Evolutionary conservation across 2,329 filamentous ascomycete genomes (phyloP), one percentile per base, ranked within the genome.

Genomic region (Aspergillus pseudoglaucus): DNA sequence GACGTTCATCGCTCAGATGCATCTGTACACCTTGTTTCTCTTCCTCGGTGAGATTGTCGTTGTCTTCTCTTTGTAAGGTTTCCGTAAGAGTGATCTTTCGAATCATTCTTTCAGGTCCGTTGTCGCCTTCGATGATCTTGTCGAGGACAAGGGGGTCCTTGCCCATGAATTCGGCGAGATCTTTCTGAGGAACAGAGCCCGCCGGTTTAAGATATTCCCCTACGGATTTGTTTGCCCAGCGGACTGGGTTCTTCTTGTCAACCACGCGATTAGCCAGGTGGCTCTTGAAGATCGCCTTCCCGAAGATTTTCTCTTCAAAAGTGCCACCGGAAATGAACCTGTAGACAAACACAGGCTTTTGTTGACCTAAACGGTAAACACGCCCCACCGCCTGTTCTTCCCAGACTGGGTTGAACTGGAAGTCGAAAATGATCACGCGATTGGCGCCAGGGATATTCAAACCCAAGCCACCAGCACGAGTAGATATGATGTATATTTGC

Each of bases 321-420:
- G 89, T 93, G 1, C 89, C 90, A 2, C 83, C 87, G 9, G 82
- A 74, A 22, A 90, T 73, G 52, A 96, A 82, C 15, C 86, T 85
- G 67, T 96, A 96, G 1, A 96, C 89, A 61, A 80, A 90, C 1
- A 95, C 90, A 0, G 79, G 76, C 58, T 90, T 93, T 33, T 70
- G 73, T 65, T 96, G 90, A 0, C 90, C 89, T 30, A 96, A 79
- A 1, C 90, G 87, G 66, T 93, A 95, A 0, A 88, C 85, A 46
- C 90, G 80, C 2, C 89, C 90, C 44, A 95, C 81, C 1, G 90
- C 90, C 67, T 96, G 90, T 59, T 90, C 84, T 65, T 95, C 90
- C 61, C 84, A 77, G 4, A 83, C 78, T 0, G 90, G 90, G 53
- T 90, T 93, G 70, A 84, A 95, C 51, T 78, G 76, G 60, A 86